Conservation (phyloP, 2,329 filamentous ascomycete species). For the Penicillium sp. region DNA sequence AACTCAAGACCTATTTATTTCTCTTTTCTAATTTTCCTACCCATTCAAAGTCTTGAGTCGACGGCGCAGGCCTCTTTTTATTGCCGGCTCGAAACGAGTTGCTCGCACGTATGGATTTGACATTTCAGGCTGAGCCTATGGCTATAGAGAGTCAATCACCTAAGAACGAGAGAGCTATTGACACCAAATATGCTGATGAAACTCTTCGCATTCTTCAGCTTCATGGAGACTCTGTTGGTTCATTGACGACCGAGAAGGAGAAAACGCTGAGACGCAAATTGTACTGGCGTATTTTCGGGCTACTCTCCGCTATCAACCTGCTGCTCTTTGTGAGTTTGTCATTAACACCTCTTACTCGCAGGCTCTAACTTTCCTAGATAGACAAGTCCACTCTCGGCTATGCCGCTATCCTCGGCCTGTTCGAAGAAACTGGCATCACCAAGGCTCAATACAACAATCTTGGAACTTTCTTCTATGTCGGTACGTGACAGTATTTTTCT, state of each 20-base stretch:
- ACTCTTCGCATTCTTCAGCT: slow-evolving; percentile 36
- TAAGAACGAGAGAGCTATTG: background rate
- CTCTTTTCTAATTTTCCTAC: background rate
- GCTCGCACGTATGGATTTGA: background rate
- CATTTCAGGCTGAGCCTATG: background rate
- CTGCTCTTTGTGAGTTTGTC: slow-evolving; percentile 34
- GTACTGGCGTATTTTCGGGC: slow-evolving; percentile 30
- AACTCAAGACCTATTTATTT: too few species aligned
- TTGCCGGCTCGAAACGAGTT: background rate
- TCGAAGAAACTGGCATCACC: slow-evolving; percentile 40
- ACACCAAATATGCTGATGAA: slow-evolving; percentile 31
- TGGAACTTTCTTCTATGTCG: slow-evolving; percentile 44
- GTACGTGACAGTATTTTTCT: slow-evolving; percentile 15
- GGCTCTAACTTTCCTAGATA: slow-evolving; percentile 23
- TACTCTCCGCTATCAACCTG: slow-evolving; percentile 35
- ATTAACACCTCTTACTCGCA: background rate
- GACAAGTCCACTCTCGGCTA: slow-evolving; percentile 44
- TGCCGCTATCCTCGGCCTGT: slow-evolving; percentile 41
- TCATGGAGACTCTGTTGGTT: slow-evolving; percentile 30
- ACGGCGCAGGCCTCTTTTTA: background rate
- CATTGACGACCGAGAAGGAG: slow-evolving; percentile 33
- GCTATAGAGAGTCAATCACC: background rate
- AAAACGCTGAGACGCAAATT: slow-evolving; percentile 33
- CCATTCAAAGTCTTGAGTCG: too few species aligned
- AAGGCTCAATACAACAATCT: slow-evolving; percentile 42